phyloP scores from a whole-genome alignment of 441 rosid species.

The Mallotus repandus region DNA sequence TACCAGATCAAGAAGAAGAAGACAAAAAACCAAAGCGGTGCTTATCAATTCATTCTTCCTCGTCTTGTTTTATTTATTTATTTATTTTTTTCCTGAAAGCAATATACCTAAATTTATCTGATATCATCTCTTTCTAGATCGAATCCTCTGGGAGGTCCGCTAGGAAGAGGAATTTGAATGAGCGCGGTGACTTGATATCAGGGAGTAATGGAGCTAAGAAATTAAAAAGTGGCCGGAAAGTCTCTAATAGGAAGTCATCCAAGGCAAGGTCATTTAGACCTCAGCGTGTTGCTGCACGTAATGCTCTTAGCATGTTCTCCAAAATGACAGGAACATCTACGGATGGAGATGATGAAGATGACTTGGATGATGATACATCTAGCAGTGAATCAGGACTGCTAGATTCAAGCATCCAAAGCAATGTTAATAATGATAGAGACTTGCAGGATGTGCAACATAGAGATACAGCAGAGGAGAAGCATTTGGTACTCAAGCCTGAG shows the following conservation, averaged over 20 bases:
- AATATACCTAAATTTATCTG: constrained; percentile 16
- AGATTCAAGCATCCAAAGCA: constrained; percentile 53
- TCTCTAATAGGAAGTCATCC: constrained; percentile 54
- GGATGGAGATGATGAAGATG: constrained; percentile 64
- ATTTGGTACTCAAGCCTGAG: constrained; percentile 22
- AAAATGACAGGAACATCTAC: constrained; percentile 73
- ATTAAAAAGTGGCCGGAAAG: constrained; percentile 52
- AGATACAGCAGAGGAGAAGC: constrained; percentile 51
- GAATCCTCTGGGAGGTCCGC: constrained; percentile 80
- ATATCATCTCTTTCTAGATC: constrained; percentile 39
- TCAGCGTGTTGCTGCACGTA: constrained; percentile 89
- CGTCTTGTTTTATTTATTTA: background rate
- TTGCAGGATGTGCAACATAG: constrained; percentile 44
- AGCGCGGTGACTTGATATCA: constrained; percentile 41
- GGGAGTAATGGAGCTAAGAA: constrained; percentile 50
- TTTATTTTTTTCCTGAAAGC: background rate
- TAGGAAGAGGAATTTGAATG: constrained; percentile 74
- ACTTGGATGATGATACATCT: constrained; percentile 60
- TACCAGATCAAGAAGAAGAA: constrained; percentile 75
- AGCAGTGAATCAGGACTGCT: constrained; percentile 62
- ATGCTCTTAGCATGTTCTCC: constrained; percentile 74
- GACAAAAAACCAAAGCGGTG: constrained; percentile 49
- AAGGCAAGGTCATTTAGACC: constrained; percentile 71
- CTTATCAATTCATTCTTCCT: constrained; percentile 9
- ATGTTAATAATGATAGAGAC: constrained; percentile 48